phyloP scores from a whole-genome alignment of 805 yeast genomes.

The Suhomyces vadensis region DNA sequence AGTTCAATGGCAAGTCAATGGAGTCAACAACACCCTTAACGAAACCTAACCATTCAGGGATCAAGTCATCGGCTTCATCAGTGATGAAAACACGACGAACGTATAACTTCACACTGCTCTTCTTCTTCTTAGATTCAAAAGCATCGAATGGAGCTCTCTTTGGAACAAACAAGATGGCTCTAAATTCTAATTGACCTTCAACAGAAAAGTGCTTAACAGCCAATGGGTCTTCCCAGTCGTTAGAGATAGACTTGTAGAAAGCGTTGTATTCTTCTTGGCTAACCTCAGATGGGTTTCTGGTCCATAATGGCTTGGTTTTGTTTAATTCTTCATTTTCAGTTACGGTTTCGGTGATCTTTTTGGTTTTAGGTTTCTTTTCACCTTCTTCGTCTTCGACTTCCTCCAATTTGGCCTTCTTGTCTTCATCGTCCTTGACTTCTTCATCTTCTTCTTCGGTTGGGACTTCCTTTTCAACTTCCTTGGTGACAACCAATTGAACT shows the following conservation, averaged over 20 bases:
- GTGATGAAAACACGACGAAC: slow-evolving; percentile 99
- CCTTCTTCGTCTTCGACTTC: slow-evolving; percentile 70
- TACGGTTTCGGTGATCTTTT: slow-evolving; percentile 89
- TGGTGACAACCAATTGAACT: slow-evolving; percentile 95
- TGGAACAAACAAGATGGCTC: slow-evolving; percentile 96
- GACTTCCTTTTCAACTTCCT: slow-evolving; percentile 98
- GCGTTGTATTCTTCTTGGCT: slow-evolving; percentile 98
- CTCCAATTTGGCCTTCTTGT: slow-evolving; percentile 71
- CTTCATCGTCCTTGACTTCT: slow-evolving; percentile 46
- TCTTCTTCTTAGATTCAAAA: slow-evolving; percentile 98
- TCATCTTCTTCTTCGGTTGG: slow-evolving; percentile 73
- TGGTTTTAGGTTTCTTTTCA: slow-evolving; percentile 71
- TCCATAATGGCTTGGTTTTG: slow-evolving; percentile 99
- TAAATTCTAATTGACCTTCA: slow-evolving; percentile 99
- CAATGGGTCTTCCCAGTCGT: slow-evolving; percentile 99
- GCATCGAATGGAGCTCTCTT: slow-evolving; percentile 99
- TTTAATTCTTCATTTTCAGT: slow-evolving; percentile 97
- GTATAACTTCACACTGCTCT: slow-evolving; percentile 96
- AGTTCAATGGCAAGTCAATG: slow-evolving; percentile 98
- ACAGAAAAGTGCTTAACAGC: slow-evolving; percentile 99
- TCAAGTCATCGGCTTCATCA: slow-evolving; percentile 98
- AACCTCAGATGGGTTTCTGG: slow-evolving; percentile 97
- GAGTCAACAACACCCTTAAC: slow-evolving; percentile 99
- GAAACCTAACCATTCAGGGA: slow-evolving; percentile 98
- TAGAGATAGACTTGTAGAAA: slow-evolving; percentile 98